Conservation (phyloP, 768 basidiomycete species). For the Cubamyces lactineus region DNA sequence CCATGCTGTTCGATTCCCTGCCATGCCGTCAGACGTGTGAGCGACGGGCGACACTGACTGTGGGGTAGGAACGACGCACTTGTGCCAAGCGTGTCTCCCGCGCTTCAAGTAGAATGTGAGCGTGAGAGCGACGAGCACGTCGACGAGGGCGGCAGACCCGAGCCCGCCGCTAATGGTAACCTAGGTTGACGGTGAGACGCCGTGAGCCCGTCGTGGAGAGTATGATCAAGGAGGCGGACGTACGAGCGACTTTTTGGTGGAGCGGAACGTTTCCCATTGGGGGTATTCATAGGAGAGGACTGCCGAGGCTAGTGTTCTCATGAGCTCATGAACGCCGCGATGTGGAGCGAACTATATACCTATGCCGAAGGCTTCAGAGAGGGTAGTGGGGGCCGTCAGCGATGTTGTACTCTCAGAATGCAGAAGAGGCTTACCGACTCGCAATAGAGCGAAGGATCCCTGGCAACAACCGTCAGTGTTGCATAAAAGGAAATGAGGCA, state of each 20-base stretch:
- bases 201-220: background rate
- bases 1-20: constrained; percentile 20
- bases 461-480: background rate
- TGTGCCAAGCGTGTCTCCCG: constrained; percentile 1
- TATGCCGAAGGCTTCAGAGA: constrained; percentile 13
- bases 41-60: background rate
- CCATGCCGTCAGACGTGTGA: background rate
- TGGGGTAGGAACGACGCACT: background rate
- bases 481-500: background rate
- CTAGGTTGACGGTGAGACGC: background rate
- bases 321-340: background rate
- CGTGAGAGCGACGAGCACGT: constrained; percentile 20
- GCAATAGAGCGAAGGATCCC: constrained; percentile 8
- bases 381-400: too few relatives aligned
- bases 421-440: constrained; percentile 9
- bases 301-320: constrained; percentile 3
- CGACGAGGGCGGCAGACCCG: constrained; percentile 22
- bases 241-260: constrained; percentile 9
- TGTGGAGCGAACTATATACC: background rate
- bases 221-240: background rate
- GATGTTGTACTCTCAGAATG: too few relatives aligned
- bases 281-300: constrained; percentile 12
- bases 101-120: constrained; percentile 19
- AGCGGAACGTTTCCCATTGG: constrained; percentile 5
- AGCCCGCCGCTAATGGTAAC: constrained; percentile 21